Evolutionary conservation across 768 basidiomycete genomes (phyloP).

Genomic region (Suillus clintonianus): DNA sequence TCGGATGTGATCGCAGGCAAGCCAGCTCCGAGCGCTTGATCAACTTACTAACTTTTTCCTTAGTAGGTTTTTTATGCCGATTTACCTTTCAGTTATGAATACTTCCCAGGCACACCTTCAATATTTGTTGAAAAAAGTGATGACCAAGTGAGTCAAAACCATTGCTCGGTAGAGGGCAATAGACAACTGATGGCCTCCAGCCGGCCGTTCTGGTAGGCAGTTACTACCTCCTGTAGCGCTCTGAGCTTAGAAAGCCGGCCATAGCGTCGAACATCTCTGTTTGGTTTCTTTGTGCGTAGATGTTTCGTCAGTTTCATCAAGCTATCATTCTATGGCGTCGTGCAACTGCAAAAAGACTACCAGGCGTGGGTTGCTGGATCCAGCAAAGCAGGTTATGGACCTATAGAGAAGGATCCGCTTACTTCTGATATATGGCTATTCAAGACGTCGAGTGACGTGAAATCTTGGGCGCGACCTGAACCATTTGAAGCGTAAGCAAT

Average conservation of each 20-base stretch:
- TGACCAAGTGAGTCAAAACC: slow-evolving; percentile 45
- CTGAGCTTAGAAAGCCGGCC: background rate
- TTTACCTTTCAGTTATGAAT: slow-evolving; percentile 2
- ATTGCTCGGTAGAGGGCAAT: background rate
- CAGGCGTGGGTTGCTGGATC: slow-evolving; percentile 61
- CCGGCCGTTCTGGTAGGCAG: slow-evolving; percentile 26
- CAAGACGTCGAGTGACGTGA: slow-evolving; percentile 66
- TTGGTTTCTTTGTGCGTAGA: slow-evolving; percentile 80
- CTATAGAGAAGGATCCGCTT: slow-evolving; percentile 53
- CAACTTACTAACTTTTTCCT: slow-evolving; percentile 65
- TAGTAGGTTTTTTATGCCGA: slow-evolving; percentile 20
- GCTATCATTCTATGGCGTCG: slow-evolving; percentile 72
- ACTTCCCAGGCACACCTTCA: slow-evolving; percentile 47
- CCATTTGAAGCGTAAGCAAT: slow-evolving; percentile 57
- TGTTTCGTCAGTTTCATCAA: slow-evolving; percentile 76
- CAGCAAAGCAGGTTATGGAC: slow-evolving; percentile 47
- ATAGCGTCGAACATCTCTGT: slow-evolving; percentile 73
- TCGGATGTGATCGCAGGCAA: slow-evolving; percentile 36
- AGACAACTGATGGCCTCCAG: slow-evolving; percentile 10
- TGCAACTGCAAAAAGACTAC: slow-evolving; percentile 67
- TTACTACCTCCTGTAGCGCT: background rate
- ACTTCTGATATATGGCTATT: slow-evolving; percentile 52
- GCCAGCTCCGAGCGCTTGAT: slow-evolving; percentile 53
- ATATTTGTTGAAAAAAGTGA: slow-evolving; percentile 62
- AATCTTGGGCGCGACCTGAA: slow-evolving; percentile 62